Conservation (phyloP, 208 protist genomes). For the Leishmania lainsoni region DNA sequence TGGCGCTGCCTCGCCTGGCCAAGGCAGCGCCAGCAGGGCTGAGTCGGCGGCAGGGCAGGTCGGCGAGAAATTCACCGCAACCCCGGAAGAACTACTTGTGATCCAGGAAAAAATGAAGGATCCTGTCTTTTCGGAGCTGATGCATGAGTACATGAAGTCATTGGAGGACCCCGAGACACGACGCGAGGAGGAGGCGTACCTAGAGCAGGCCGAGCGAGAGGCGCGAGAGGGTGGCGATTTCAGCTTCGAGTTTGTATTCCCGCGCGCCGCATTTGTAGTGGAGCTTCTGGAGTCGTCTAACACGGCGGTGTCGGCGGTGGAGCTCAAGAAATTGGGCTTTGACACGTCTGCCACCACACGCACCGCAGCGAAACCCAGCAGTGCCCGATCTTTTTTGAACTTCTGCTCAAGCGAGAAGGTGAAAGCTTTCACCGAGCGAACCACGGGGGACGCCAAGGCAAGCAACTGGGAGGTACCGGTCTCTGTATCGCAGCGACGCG, state of each 20-base stretch:
- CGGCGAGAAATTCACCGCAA: conserved; percentile 57
- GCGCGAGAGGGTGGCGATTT: conserved; percentile 84
- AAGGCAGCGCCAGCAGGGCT: neutral
- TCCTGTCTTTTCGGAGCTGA: conserved; percentile 86
- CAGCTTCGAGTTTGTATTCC: conserved; percentile 93
- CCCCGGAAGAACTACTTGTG: conserved; percentile 69
- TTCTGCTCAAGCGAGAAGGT: conserved; percentile 86
- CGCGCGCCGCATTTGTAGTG: conserved; percentile 72
- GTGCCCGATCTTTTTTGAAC: conserved; percentile 63
- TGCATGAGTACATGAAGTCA: conserved; percentile 89
- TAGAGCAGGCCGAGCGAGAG: conserved; percentile 86
- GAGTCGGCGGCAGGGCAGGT: neutral
- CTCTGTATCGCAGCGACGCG: conserved; percentile 71
- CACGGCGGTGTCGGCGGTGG: conserved; percentile 13
- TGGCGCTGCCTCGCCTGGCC: neutral
- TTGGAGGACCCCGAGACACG: conserved; percentile 87
- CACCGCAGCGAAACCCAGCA: neutral
- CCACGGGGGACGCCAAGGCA: conserved; percentile 52
- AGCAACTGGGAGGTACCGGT: conserved; percentile 92
- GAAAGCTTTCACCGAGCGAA: conserved; percentile 71
- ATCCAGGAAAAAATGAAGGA: conserved; percentile 91
- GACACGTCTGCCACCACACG: neutral
- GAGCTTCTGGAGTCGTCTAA: conserved; percentile 74
- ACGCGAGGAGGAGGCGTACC: conserved; percentile 89
- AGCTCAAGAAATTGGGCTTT: conserved; percentile 11